A percentile compares a stretch with the other conserved stretches of the same genome.
Conservation (phyloP, 441 rosid species). For the Mallotus repandus region DNA sequence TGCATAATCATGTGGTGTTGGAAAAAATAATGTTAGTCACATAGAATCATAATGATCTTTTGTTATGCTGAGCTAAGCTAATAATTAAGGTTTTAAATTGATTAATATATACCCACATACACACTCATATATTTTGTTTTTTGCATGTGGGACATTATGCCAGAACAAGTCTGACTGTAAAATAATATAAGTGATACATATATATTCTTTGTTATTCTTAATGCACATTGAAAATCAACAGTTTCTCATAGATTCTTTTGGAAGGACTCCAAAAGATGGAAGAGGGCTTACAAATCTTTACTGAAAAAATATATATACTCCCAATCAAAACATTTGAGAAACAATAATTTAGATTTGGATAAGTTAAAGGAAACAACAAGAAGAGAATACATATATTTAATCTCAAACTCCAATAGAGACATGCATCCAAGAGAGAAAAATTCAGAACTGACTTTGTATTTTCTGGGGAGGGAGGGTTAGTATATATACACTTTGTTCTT, state of each 20-base stretch:
- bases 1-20: conserved; percentile 14
- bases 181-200: background rate
- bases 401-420: background rate
- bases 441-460: background rate
- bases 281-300: background rate
- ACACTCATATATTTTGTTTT: conserved; percentile 17
- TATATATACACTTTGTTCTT: too few species aligned
- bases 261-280: conserved; percentile 10
- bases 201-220: background rate
- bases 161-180: conserved; percentile 18
- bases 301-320: background rate
- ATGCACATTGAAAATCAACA: conserved; percentile 22
- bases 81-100: conserved; percentile 8
- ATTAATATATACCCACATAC: background rate
- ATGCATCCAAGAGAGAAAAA: background rate
- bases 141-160: conserved; percentile 27
- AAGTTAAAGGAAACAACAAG: conserved; percentile 1
- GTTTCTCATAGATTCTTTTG: conserved; percentile 24
- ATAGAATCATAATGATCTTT: conserved; percentile 21
- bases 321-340: background rate
- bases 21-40: conserved; percentile 10
- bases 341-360: background rate
- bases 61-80: conserved; percentile 23
- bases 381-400: background rate
- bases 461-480: too few species aligned